These are phyloP conservation scores for Botrytis medusae DNA, from an alignment of 2,329 filamentous ascomycete species.

Conservation along the genomic window DNA sequence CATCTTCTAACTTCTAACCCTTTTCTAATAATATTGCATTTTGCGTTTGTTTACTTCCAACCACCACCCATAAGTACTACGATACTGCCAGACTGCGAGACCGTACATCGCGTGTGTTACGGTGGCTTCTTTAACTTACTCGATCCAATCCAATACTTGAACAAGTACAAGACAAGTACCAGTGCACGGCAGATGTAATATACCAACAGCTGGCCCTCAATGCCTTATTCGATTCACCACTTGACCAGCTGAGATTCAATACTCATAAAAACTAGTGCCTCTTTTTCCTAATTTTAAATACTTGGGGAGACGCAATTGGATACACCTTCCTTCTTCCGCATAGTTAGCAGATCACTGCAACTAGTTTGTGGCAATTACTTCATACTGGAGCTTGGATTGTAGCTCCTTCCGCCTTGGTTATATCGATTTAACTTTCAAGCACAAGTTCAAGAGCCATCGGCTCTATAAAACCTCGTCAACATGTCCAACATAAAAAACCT, in stretches of 20 bases:
- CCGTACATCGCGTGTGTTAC: slow-evolving; percentile 11
- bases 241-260: slow-evolving; percentile 20
- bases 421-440: slow-evolving; percentile 16
- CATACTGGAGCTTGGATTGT: slow-evolving; percentile 3
- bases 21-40: slow-evolving; percentile 1
- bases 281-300: slow-evolving; percentile 2
- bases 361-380: slow-evolving; percentile 19
- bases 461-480: slow-evolving; percentile 24
- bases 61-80: background rate
- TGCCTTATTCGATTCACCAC: slow-evolving; percentile 21
- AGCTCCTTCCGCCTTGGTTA: slow-evolving; percentile 14
- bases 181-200: slow-evolving; percentile 16
- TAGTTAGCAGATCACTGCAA: slow-evolving; percentile 14
- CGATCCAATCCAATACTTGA: slow-evolving; percentile 2
- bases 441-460: slow-evolving; percentile 18
- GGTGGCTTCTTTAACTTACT: slow-evolving; percentile 16
- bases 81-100: background rate
- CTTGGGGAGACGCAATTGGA: slow-evolving; percentile 14
- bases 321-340: slow-evolving; percentile 15
- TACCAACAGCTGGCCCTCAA: slow-evolving; percentile 14
- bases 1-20: background rate
- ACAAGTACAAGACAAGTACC: background rate
- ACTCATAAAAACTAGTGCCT: background rate
- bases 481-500: slow-evolving; percentile 56
- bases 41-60: slow-evolving; percentile 16